phyloP scores from a whole-genome alignment of 768 basidiomycete species.

The Tulasnella sp. region DNA sequence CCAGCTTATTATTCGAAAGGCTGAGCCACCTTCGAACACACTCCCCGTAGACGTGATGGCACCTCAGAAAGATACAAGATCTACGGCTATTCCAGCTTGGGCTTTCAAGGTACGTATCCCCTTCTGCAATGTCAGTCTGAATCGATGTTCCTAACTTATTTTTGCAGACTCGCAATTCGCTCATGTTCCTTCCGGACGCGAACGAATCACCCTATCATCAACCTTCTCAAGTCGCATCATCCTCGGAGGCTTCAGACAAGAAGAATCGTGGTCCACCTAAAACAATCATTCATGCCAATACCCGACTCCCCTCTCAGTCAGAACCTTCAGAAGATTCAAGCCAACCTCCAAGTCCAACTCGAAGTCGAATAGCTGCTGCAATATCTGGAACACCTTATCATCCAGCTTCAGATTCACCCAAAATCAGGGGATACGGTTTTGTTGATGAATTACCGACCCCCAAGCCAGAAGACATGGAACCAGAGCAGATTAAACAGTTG shows the following conservation, averaged over 20 bases:
- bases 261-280: slow-evolving; percentile 31
- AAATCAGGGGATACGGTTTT: slow-evolving; percentile 47
- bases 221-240: no score
- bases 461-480: slow-evolving; percentile 66
- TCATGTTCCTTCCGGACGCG: slow-evolving; percentile 93
- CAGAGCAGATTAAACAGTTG: slow-evolving; percentile 73
- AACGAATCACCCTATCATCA: slow-evolving; percentile 67
- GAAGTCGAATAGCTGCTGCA: slow-evolving; percentile 82
- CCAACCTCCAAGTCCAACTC: slow-evolving; percentile 75
- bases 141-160: background rate
- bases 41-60: slow-evolving; percentile 56
- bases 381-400: slow-evolving; percentile 88
- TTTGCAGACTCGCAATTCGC: slow-evolving; percentile 70
- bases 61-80: slow-evolving; percentile 55
- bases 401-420: slow-evolving; percentile 24
- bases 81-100: slow-evolving; percentile 68
- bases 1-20: background rate
- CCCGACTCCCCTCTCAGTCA: slow-evolving; percentile 57
- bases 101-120: slow-evolving; percentile 50
- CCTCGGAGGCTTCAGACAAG: slow-evolving; percentile 22
- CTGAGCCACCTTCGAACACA: background rate
- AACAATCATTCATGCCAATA: slow-evolving; percentile 64
- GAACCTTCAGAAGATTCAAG: slow-evolving; percentile 40
- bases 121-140: background rate
- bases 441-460: slow-evolving; percentile 82